Evolutionary conservation across 176 grass and related monocot genomes (phyloP), one percentile per base, ranked within the genome.

Genomic region (Avena sativa): DNA sequence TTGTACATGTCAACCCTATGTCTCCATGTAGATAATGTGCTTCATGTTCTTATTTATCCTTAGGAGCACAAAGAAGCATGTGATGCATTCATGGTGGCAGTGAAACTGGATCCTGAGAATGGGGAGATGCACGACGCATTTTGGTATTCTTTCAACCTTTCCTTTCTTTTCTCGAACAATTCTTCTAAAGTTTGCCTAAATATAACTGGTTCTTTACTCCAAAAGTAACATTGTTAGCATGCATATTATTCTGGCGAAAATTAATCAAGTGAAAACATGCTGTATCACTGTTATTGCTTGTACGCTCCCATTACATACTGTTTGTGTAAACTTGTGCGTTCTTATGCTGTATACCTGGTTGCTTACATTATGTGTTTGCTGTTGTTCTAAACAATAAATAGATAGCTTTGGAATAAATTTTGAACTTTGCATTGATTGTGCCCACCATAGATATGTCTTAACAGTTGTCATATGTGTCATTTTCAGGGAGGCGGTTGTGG

Each of bases 91-190:
- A 76, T 86, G 88, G 83, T 53, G 49, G 83, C 70, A 66, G 43
- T 90, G 70, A 81, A 77, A 78, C 38, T 86, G 78, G 83, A 90
- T 77, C 88, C 88, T 51, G 40, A 51, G 48, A 90, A 81, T 19
- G 8, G 3, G 61, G 83, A 90, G 25, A 14, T 90, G 51, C 23
- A 82, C 12, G 64, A 81, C 10, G 83, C 83, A 51, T 81, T 70
- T 55, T 82, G 83, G 83, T 86, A 89, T 16, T 48, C 2, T 34
- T 82, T 78, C 17, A 47, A 28, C 26, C 65, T 72, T 11, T 0
- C 16, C 36, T 48, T 9, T 76, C 52, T 9, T 47, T 36, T 53
- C 6, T 47, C 65, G 8, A 25, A 76, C 32, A 32, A 2, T 1
- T 87, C 48, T 51, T 81, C 13, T 14, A 12, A 73, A 5, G 0